Evolutionary conservation across 2,329 filamentous ascomycete species (phyloP).

Genomic region (Triangularia setosa): DNA sequence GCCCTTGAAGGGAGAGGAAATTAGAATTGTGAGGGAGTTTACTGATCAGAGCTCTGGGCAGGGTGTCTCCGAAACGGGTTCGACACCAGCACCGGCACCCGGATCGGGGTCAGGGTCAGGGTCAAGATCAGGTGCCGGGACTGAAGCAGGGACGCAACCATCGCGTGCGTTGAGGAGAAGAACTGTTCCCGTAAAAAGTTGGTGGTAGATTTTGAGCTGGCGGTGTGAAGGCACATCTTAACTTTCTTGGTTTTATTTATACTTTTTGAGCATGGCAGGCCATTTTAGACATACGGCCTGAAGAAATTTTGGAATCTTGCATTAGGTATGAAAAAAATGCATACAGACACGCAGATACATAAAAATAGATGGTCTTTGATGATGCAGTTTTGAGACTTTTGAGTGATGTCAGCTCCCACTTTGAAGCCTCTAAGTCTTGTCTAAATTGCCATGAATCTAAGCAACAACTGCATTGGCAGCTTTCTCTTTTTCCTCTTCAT

Average conservation of each 20-base stretch:
- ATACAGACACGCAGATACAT: not conserved
- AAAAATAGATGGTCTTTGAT: slow-evolving; percentile 10
- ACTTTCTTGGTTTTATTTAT: not conserved
- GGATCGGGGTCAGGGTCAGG: not conserved
- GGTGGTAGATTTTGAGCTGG: not conserved
- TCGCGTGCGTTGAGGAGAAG: not conserved
- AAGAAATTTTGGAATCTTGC: slow-evolving; percentile 11
- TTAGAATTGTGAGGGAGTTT: slow-evolving; percentile 41
- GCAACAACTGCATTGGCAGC: slow-evolving; percentile 36
- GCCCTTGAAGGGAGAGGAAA: slow-evolving; percentile 46
- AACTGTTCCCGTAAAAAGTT: not conserved
- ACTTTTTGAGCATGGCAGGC: not conserved
- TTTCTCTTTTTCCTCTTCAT: slow-evolving; percentile 37
- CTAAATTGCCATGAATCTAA: slow-evolving; percentile 24
- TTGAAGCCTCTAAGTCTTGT: not conserved
- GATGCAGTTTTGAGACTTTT: not conserved
- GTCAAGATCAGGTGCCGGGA: no score
- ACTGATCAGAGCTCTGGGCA: not conserved
- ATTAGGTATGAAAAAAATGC: slow-evolving; percentile 2
- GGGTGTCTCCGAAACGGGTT: not conserved
- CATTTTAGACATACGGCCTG: not conserved
- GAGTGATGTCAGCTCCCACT: not conserved
- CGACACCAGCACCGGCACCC: not conserved
- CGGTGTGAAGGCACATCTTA: not conserved
- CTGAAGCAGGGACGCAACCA: not conserved